phyloP scores from a whole-genome alignment of 495 filamentous ascomycete species.

The Tuber microsphaerosporum region DNA sequence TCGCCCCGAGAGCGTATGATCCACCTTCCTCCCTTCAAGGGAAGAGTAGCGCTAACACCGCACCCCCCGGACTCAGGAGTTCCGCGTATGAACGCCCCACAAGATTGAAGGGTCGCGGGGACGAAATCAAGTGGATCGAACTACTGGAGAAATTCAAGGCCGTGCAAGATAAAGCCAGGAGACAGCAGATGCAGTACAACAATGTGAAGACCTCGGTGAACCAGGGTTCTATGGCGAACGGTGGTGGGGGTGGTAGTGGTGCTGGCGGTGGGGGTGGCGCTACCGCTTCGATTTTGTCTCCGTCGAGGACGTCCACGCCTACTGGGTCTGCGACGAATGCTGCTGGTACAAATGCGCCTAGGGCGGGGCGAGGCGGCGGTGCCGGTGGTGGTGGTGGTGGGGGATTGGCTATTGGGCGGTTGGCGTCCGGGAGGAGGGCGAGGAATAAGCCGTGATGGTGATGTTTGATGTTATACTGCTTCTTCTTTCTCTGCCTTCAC shows the following conservation, averaged over 20 bases:
- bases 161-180: constrained; percentile 75
- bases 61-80: constrained; percentile 10
- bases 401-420: constrained; percentile 26
- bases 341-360: constrained; percentile 19
- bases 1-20: constrained; percentile 72
- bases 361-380: neutral
- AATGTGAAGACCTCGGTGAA: constrained; percentile 38
- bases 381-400: constrained; percentile 13
- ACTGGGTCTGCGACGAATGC: constrained; percentile 23
- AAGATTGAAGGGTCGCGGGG: constrained; percentile 74
- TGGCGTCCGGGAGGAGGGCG: constrained; percentile 35
- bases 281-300: constrained; percentile 23
- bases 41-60: constrained; percentile 20
- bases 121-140: constrained; percentile 85
- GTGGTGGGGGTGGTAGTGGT: constrained; percentile 2
- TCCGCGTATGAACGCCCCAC: constrained; percentile 66
- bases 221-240: constrained; percentile 30
- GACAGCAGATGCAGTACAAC: constrained; percentile 45
- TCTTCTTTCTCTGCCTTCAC: neutral
- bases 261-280: constrained; percentile 29
- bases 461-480: neutral
- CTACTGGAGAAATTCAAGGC: constrained; percentile 91
- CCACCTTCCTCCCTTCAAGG: constrained; percentile 29
- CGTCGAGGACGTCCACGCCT: constrained; percentile 37
- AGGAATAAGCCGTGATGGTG: constrained; percentile 15